Evolutionary conservation across 2,329 filamentous ascomycete genomes (phyloP).

Genomic region (Colletotrichum sublineola): DNA sequence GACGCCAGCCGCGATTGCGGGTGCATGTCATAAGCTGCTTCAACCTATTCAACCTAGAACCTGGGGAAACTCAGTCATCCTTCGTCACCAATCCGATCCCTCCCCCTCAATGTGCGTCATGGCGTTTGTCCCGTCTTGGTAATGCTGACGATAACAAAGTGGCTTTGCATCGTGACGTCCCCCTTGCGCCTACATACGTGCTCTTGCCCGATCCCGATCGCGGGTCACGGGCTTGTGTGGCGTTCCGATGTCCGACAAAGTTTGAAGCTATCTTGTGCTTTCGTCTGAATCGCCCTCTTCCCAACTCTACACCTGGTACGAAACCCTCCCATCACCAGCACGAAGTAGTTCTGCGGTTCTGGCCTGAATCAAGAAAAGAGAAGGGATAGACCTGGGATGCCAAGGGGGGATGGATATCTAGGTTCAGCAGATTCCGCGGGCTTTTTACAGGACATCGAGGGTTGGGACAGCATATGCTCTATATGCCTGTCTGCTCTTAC

Average conservation of each 20-base stretch:
- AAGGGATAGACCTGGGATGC: slow-evolving; percentile 29
- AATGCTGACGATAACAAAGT: slow-evolving; percentile 16
- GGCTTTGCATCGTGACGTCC: not conserved
- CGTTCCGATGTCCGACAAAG: not conserved
- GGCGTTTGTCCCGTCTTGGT: slow-evolving; percentile 8
- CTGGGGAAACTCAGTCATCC: slow-evolving; percentile 13
- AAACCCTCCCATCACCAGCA: not conserved
- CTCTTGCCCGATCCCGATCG: not conserved
- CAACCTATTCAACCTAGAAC: not conserved
- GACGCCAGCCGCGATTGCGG: slow-evolving; percentile 8
- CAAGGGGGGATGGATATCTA: not conserved
- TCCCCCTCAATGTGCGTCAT: not conserved
- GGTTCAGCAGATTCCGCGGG: not conserved
- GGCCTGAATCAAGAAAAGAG: not conserved
- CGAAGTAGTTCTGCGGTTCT: not conserved
- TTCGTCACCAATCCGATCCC: not conserved
- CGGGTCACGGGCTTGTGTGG: not conserved
- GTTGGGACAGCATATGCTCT: slow-evolving; percentile 28
- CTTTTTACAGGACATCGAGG: slow-evolving; percentile 13
- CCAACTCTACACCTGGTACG: slow-evolving; percentile 6
- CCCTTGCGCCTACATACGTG: not conserved
- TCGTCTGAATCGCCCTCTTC: not conserved
- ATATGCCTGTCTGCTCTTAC: not conserved
- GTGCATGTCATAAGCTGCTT: not conserved
- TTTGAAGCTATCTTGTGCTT: not conserved